These are phyloP conservation scores for Phaeotremella fagi DNA, from an alignment of 768 basidiomycete genomes.

Conservation along the genomic window DNA sequence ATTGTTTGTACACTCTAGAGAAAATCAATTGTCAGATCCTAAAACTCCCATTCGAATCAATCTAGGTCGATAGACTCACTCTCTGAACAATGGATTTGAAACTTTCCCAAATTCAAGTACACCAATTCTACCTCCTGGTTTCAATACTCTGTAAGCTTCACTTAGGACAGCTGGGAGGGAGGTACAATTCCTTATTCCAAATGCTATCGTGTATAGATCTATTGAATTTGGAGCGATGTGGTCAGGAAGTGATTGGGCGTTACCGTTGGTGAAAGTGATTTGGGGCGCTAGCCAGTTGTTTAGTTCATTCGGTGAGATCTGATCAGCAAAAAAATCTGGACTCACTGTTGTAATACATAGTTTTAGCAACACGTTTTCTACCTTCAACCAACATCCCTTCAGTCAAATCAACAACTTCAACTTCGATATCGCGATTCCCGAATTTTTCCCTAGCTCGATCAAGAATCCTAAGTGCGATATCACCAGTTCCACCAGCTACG, in stretches of 20 bases:
- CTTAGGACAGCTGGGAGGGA: constrained; percentile 78
- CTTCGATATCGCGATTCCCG: constrained; percentile 80
- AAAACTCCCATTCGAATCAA: too few species aligned
- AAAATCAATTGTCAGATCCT: background rate
- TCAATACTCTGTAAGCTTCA: constrained; percentile 89
- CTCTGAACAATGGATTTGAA: constrained; percentile 73
- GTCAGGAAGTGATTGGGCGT: constrained; percentile 73
- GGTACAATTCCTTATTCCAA: constrained; percentile 96
- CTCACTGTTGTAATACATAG: constrained; percentile 95
- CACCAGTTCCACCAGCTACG: constrained; percentile 93
- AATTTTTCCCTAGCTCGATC: constrained; percentile 85
- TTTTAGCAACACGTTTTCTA: constrained; percentile 81
- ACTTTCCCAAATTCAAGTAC: constrained; percentile 96
- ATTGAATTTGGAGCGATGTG: constrained; percentile 76
- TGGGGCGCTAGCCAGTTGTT: constrained; percentile 65
- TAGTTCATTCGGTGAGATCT: background rate
- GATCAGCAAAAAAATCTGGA: constrained; percentile 41
- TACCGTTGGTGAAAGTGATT: constrained; percentile 84
- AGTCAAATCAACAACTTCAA: constrained; percentile 91
- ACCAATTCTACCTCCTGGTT: constrained; percentile 91
- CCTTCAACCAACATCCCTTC: constrained; percentile 93
- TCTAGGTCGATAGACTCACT: too few species aligned
- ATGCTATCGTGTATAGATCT: constrained; percentile 96
- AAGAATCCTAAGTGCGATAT: constrained; percentile 89
- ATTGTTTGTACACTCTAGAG: constrained; percentile 79